These are phyloP conservation scores for Tricholoma sp. DNA, from an alignment of 768 basidiomycete species.

Conservation along the genomic window DNA sequence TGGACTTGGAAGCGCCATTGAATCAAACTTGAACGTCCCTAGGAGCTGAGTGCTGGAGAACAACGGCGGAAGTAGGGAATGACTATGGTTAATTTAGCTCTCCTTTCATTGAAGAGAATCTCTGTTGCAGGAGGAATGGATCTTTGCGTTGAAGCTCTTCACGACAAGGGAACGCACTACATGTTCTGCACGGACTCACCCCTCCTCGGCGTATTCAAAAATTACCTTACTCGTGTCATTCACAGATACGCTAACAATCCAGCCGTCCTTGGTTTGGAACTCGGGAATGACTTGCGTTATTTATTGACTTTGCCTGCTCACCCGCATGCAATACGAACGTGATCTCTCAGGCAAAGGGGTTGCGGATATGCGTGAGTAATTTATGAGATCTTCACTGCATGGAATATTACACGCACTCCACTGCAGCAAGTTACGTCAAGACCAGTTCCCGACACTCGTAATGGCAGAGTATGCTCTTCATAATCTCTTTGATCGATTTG, in stretches of 20 bases:
- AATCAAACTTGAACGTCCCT: too few species aligned
- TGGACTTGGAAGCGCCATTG: too few species aligned
- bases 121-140: slow-evolving; percentile 32
- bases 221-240: slow-evolving; percentile 25
- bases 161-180: slow-evolving; percentile 26
- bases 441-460: slow-evolving; percentile 32
- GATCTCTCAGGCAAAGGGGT: slow-evolving; percentile 27
- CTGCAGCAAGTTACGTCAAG: slow-evolving; percentile 23
- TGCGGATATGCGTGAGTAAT: slow-evolving; percentile 19
- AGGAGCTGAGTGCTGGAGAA: too few species aligned
- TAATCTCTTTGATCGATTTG: background rate
- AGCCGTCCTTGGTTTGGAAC: slow-evolving; percentile 23
- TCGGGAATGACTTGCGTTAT: too few species aligned
- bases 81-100: too few species aligned
- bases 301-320: slow-evolving; percentile 20
- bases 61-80: too few species aligned
- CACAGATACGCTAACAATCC: slow-evolving; percentile 25
- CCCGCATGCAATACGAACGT: slow-evolving; percentile 20
- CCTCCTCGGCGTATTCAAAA: slow-evolving; percentile 28
- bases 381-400: background rate
- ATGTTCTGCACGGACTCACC: slow-evolving; percentile 30
- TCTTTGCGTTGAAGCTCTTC: slow-evolving; percentile 27
- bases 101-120: background rate
- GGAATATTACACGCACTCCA: background rate
- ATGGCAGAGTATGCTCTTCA: slow-evolving; percentile 26